phyloP scores from a whole-genome alignment of 2,329 filamentous ascomycete species.

The Xylaria sp. region DNA sequence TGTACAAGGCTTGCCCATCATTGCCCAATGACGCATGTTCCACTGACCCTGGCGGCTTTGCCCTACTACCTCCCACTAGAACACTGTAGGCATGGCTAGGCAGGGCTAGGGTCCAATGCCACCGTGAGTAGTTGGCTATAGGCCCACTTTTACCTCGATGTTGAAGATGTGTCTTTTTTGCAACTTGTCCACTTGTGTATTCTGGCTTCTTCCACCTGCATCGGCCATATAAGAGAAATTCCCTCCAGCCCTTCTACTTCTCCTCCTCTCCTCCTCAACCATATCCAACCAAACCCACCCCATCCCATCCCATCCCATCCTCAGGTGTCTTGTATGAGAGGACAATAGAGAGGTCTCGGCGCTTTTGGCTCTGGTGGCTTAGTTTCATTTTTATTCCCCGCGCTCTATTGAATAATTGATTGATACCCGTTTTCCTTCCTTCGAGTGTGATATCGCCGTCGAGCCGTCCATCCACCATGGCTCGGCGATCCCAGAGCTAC shows the following conservation, averaged over 20 bases:
- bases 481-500: conserved; percentile 70
- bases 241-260: conserved; percentile 23
- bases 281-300: conserved; percentile 36
- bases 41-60: conserved; percentile 24
- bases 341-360: conserved; percentile 41
- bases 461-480: conserved; percentile 52
- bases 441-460: conserved; percentile 27
- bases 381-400: conserved; percentile 28
- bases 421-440: conserved; percentile 27
- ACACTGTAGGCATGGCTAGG: not conserved
- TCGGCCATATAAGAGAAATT: conserved; percentile 47
- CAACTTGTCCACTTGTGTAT: conserved; percentile 48
- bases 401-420: conserved; percentile 3
- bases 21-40: conserved; percentile 24
- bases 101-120: conserved; percentile 2
- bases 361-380: conserved; percentile 39
- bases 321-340: conserved; percentile 31
- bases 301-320: conserved; percentile 4
- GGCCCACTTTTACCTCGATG: conserved; percentile 42
- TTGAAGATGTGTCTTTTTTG: conserved; percentile 50
- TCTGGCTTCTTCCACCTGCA: conserved; percentile 38
- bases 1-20: conserved; percentile 15
- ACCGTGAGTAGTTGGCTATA: not conserved
- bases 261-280: conserved; percentile 33
- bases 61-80: not conserved